Evolutionary conservation across 768 basidiomycete genomes (phyloP), one percentile per base, ranked within the genome.

Genomic region (Megacollybia marginata): DNA sequence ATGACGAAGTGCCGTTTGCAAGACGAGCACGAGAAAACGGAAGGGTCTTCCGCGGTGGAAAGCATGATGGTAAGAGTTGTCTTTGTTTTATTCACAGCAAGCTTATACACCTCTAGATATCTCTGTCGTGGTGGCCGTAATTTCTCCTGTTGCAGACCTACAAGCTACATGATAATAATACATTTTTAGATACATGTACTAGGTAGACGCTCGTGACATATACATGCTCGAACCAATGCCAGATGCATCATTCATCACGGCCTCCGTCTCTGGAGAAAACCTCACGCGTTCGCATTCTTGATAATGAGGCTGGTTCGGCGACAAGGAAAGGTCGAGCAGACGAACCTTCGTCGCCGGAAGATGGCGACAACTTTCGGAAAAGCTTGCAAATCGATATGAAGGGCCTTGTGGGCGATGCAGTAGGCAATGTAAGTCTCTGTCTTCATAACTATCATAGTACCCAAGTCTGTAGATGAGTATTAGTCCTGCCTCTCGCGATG

Each of bases 401-500:
- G 59, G 76, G 70, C 32, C 68, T 89, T 34, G 83, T 90, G 4
- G 88, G 88, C 2, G 86, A 88, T 62, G 87, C 87, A 20, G 86
- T 91, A 2, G 88, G 88, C 9, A 91, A 88, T 62, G 88, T 89
- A 48, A 61, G 85, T 74, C 9, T 15, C 9, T 15, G 51, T 15
- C 10, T 15, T n/a, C 5, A 16, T 6, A 5, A 5, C 16, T 44
- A 20, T 15, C 16, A 16, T 31, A 8, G 16, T 23, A 32, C 32
- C 33, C 2, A 13, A 36, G 16, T 31, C 34, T 47, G 9, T 57
- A 92, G 89, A 90, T 92, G 90, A 90, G 87, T 51, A 94, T 96
- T 48, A 88, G 89, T 57, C 94, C 94, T 9, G 75, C 85, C 5
- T 86, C 82, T 47, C 77, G 94, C 18, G 94, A 97, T 61, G 76